Base-by-base conservation (phyloP, 768 basidiomycete genomes). In the Hygrophorus pudorinus region DNA sequence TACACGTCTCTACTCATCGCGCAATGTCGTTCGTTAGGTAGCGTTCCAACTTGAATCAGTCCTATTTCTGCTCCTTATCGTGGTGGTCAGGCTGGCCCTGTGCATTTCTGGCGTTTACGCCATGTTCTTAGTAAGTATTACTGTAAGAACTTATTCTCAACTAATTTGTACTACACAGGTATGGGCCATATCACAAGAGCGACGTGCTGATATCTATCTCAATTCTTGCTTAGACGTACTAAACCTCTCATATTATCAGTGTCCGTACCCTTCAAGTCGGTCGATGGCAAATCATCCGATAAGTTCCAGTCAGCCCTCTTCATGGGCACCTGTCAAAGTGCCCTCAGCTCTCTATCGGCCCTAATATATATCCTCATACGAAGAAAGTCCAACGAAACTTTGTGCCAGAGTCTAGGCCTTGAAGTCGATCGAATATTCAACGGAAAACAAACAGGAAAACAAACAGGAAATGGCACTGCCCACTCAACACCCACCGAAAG, bases 171-270 rank as follows among this genome's bases (percentile, higher is more conserved):
- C 47, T 35, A 18, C 44, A 6, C 51, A 90, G 88, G 61, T 90
- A 40, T 89, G 90, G 90, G 91, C 87, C 9, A 77, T 93, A 35
- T 87, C 90, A 7, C 96, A 99, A 68, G 96, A 98, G 67, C 73
- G 93, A 63, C 60, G 93, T 96, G 62, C 55, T 78, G 63, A 41
- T 5, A 24, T 28, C 35, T 4, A 40, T 29, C 14, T 9, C 18
- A 16, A 24, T 17, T 34, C 37, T n/a, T 41, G 50, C 30, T 51
- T 17, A 12, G 14, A 31, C 17, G 8, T 14, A 12, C 21, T 12
- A 45, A 33, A 33, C 18, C 46, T 34, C 34, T 45, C 11, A 40
- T 2, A 17, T 5, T 28, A 31, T 46, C 0, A 90, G 87, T 92
- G 44, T 86, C 89, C 20, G 86, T 87, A 21, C 87, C 89, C 12